A percentile compares a stretch with the other conserved stretches of the same genome.
phyloP scores from a whole-genome alignment of 2,329 filamentous ascomycete species.

The Sordariomycetes sp. region DNA sequence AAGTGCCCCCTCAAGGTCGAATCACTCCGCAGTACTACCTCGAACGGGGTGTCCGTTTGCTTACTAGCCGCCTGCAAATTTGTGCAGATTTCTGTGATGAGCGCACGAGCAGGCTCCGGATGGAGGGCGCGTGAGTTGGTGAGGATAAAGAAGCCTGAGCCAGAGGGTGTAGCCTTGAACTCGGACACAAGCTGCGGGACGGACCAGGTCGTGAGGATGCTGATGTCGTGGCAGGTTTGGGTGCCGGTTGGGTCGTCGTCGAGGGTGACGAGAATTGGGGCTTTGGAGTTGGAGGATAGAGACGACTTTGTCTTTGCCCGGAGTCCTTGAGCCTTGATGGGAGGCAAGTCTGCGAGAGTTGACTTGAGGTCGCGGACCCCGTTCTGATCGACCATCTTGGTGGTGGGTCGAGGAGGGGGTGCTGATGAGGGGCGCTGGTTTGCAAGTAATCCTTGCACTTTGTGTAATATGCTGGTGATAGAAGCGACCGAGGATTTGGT shows the following conservation, averaged over 20 bases:
- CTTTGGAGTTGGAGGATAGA: no score
- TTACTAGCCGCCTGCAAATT: constrained; percentile 36
- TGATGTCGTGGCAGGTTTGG: constrained; percentile 40
- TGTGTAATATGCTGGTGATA: no score
- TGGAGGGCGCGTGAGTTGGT: constrained; percentile 50
- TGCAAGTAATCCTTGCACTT: no score
- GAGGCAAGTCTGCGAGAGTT: no score
- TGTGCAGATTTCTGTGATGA: constrained; percentile 40
- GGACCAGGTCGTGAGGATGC: constrained; percentile 46
- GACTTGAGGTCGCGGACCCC: no score
- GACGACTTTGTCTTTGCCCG: no score
- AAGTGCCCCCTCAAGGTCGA: constrained; percentile 49
- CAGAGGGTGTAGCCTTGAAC: constrained; percentile 24
- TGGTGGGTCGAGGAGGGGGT: no score
- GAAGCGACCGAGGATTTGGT: no score
- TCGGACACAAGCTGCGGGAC: constrained; percentile 30
- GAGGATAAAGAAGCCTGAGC: constrained; percentile 48
- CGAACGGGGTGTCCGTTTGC: constrained; percentile 28
- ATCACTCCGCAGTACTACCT: constrained; percentile 48
- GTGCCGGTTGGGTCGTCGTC: constrained; percentile 52
- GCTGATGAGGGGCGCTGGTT: no score
- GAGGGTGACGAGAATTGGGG: constrained; percentile 28
- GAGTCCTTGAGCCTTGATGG: no score
- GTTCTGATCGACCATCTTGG: no score
- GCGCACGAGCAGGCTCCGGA: constrained; percentile 30